Evolutionary conservation across 129 eudicot species (phyloP).

Genomic region (Saussurea involucrata): DNA sequence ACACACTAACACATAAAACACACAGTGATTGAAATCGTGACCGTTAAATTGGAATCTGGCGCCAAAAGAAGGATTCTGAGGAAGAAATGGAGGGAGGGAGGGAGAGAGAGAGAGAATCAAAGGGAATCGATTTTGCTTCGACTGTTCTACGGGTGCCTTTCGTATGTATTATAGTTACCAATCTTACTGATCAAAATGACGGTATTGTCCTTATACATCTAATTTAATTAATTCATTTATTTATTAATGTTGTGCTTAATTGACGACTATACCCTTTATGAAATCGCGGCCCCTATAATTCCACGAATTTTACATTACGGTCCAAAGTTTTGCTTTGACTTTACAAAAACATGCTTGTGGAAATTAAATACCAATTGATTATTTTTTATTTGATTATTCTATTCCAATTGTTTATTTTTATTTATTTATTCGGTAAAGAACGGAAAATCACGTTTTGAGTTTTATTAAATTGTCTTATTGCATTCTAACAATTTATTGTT

Average conservation of each 20-base stretch:
- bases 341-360: not conserved
- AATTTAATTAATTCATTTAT: not conserved
- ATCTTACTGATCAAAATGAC: not conserved
- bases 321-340: constrained; percentile 16
- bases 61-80: constrained; percentile 23
- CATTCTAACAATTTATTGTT: no score
- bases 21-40: constrained; percentile 20
- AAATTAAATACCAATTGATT: not conserved
- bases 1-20: constrained; percentile 15
- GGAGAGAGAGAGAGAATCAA: not conserved
- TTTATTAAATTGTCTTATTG: no score
- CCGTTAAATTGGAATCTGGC: constrained; percentile 32
- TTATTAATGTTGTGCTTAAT: not conserved
- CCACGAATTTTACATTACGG: not conserved
- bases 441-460: not conserved
- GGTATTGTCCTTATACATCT: constrained; percentile 9
- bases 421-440: not conserved
- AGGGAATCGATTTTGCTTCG: constrained; percentile 14
- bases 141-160: constrained; percentile 11
- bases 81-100: not conserved
- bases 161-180: constrained; percentile 13
- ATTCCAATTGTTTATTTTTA: not conserved
- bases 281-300: not conserved
- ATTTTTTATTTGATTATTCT: not conserved
- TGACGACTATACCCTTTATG: constrained; percentile 11